phyloP scores from a whole-genome alignment of 352 stramenopile species.

The Plasmopara viticola region DNA sequence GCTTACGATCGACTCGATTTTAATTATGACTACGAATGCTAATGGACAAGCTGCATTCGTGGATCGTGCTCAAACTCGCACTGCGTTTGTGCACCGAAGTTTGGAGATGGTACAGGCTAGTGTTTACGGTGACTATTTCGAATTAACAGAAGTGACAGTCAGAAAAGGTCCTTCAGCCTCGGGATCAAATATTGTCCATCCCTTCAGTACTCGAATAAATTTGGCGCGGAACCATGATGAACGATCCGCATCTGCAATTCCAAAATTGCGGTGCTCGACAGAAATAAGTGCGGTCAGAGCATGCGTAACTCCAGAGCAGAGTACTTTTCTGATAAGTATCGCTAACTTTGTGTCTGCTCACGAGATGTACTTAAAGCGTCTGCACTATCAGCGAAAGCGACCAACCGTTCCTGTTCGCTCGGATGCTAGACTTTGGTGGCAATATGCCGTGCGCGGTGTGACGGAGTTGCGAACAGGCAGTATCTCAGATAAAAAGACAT shows the following conservation, averaged over 20 bases:
- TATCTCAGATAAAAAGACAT: slow-evolving; percentile 5
- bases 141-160: slow-evolving; percentile 5
- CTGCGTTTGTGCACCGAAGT: slow-evolving; percentile 74
- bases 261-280: slow-evolving; percentile 56
- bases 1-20: slow-evolving; percentile 70
- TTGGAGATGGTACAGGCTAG: slow-evolving; percentile 53
- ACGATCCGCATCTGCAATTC: slow-evolving; percentile 55
- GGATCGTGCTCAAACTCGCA: slow-evolving; percentile 67
- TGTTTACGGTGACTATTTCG: slow-evolving; percentile 59
- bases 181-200: slow-evolving; percentile 58
- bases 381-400: slow-evolving; percentile 65
- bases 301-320: slow-evolving; percentile 61
- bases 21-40: slow-evolving; percentile 67
- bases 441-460: slow-evolving; percentile 68
- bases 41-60: slow-evolving; percentile 77
- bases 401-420: slow-evolving; percentile 40
- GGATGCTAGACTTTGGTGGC: slow-evolving; percentile 62
- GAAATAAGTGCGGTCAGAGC: slow-evolving; percentile 64
- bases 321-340: slow-evolving; percentile 72
- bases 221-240: slow-evolving; percentile 78
- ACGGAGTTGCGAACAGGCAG: slow-evolving; percentile 42
- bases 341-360: slow-evolving; percentile 75
- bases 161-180: slow-evolving; percentile 11
- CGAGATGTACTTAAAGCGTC: slow-evolving; percentile 76
- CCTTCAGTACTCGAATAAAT: slow-evolving; percentile 69